These are phyloP conservation scores for Coemansia sp. DNA, from an alignment of 192 early-diverging fungal species.

Conservation along the genomic window DNA sequence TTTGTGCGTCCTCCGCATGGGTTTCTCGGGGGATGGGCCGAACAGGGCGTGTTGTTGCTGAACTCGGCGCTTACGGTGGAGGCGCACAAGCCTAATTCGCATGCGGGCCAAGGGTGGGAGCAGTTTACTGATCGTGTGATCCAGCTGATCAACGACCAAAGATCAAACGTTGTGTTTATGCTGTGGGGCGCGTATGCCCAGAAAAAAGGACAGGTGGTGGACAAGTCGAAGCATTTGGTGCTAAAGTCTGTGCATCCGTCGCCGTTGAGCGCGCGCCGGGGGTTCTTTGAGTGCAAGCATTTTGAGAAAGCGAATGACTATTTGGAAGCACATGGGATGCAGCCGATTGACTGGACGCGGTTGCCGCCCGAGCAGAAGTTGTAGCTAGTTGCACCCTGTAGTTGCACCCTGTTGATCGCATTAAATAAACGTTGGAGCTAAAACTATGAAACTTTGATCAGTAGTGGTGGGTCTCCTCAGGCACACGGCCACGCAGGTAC, in stretches of 20 bases:
- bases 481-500: constrained; percentile 78
- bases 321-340: constrained; percentile 46
- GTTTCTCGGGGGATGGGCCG: constrained; percentile 75
- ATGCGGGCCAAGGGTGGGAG: constrained; percentile 82
- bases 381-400: no score
- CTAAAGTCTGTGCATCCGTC: constrained; percentile 87
- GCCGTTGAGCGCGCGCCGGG: constrained; percentile 81
- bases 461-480: constrained; percentile 73
- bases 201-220: constrained; percentile 75
- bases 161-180: constrained; percentile 79
- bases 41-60: constrained; percentile 85
- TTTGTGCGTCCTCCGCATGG: constrained; percentile 78
- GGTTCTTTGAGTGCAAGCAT: constrained; percentile 84
- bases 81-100: constrained; percentile 73
- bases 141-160: constrained; percentile 63
- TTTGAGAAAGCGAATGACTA: constrained; percentile 89
- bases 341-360: constrained; percentile 36
- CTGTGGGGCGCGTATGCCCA: constrained; percentile 91
- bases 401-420: no score
- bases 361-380: constrained; percentile 10
- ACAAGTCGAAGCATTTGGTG: constrained; percentile 80
- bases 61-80: constrained; percentile 89
- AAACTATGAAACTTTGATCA: not conserved
- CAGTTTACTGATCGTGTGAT: constrained; percentile 84
- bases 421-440: no score